Evolutionary conservation across 2,329 filamentous ascomycete species (phyloP), one percentile per base, ranked within the genome.

Genomic region (Penicillium sp.): DNA sequence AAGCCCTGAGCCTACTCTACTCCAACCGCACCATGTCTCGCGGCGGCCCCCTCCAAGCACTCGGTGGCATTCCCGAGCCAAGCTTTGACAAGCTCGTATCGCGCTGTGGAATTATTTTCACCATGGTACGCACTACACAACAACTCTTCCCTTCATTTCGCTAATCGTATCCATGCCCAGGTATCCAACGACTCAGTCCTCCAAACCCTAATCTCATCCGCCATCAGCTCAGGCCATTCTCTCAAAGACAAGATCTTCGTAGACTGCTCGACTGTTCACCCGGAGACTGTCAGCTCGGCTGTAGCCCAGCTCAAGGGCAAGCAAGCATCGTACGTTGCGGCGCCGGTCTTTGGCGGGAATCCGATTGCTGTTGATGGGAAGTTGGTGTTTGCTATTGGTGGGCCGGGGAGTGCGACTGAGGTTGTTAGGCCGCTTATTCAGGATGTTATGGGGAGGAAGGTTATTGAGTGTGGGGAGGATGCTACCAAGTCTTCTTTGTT

Each of bases 251-350:
- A 96, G 81, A 82, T 96, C 38, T 89, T 96, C 68, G 86, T 96
- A 19, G 92, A 97, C 72, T 93, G 90, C 82, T 94, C 91, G 3
- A 96, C 93, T 7, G 87, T 97, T 38, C 91, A 94, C 72, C 92
- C 93, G 0, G 87, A 92, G 55, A 92, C 91, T 1, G 76, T 79
- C 10, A 69, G 71, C 2, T 62, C 69, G 0, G 72, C 78, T 1
- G 70, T 75, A 8, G 66, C 73, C 9, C 66, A 75, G 58, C 67
- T 81, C 8, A 68, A 72, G 37, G 70, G 68, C 35, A 72, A 75
- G 40, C 70, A 75, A 19, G 80, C 76, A 0, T 70, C 72, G 15
- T 80, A 80, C 57, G 66, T 79, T 13, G 71, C 76, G 8, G 77
- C 77, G 2, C 81, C 81, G 7, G 79, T 81, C 9, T 82, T 82